Evolutionary conservation across 192 early-diverging fungal species (phyloP).

Genomic region (Thamnidium elegans): DNA sequence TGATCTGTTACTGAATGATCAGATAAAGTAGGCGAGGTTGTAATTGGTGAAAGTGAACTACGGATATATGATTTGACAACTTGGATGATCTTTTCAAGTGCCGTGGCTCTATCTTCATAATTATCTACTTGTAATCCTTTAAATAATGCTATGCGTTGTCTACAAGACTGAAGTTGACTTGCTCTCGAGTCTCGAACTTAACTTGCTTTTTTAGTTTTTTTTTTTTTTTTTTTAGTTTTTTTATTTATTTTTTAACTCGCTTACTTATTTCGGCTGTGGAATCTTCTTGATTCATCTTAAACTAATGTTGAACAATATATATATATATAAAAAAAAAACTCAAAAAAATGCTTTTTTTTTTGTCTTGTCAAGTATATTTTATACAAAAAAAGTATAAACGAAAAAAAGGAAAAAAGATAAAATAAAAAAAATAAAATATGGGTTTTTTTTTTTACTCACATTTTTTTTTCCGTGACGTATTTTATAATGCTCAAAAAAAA

Average conservation of each 20-base stretch:
- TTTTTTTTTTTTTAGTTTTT: background rate
- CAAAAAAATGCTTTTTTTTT: conserved; percentile 19
- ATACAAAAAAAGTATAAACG: background rate
- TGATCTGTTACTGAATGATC: background rate
- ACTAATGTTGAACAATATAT: background rate
- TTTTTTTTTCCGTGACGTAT: background rate
- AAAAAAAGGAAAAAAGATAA: background rate
- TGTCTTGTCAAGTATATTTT: too few relatives aligned
- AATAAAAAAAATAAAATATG: background rate
- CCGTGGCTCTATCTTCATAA: conserved; percentile 3
- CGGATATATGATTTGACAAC: conserved; percentile 41
- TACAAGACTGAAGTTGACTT: conserved; percentile 29
- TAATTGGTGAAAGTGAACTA: conserved; percentile 21
- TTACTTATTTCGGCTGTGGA: background rate
- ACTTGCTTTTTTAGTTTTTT: background rate
- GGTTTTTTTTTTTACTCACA: background rate
- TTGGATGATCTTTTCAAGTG: conserved; percentile 35
- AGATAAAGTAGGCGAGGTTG: background rate
- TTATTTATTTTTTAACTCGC: background rate
- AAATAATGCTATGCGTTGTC: conserved; percentile 37
- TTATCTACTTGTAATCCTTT: conserved; percentile 34
- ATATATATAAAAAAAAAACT: conserved; percentile 2
- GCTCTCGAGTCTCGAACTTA: conserved; percentile 30
- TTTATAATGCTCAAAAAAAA: background rate
- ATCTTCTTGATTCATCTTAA: conserved; percentile 11